These are phyloP conservation scores for Aspergillus asperescens DNA, from an alignment of 495 filamentous ascomycete species.

Conservation along the genomic window DNA sequence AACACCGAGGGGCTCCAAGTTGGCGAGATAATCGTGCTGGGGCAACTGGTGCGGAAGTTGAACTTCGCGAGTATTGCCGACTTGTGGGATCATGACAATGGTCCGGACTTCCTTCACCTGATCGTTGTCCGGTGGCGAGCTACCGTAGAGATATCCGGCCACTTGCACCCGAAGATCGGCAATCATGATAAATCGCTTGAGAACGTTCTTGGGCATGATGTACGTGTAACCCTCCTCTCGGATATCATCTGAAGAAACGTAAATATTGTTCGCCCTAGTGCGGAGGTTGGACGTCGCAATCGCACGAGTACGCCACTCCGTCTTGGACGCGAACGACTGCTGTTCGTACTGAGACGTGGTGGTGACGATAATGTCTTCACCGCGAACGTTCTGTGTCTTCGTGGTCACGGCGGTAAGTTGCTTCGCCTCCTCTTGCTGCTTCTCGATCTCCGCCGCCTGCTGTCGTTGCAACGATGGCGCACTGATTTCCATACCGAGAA, in stretches of 20 bases:
- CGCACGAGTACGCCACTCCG: conserved; percentile 95
- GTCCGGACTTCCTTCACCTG: conserved; percentile 94
- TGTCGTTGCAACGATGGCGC: conserved; percentile 98
- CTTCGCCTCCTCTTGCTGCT: conserved; percentile 94
- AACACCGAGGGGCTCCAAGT: conserved; percentile 85
- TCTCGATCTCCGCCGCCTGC: conserved; percentile 98
- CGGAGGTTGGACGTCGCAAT: conserved; percentile 96
- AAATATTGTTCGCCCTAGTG: conserved; percentile 95
- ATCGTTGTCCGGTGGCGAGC: conserved; percentile 87
- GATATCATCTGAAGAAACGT: conserved; percentile 91
- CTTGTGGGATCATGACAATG: conserved; percentile 96
- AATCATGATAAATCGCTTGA: conserved; percentile 98
- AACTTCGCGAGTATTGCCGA: conserved; percentile 86
- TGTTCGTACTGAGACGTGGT: conserved; percentile 97
- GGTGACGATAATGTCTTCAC: conserved; percentile 97
- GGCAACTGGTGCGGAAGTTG: conserved; percentile 89
- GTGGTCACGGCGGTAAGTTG: conserved; percentile 97
- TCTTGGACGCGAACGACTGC: conserved; percentile 96
- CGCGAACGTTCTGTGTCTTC: conserved; percentile 95
- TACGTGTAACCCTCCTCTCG: conserved; percentile 82
- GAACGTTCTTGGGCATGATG: conserved; percentile 98
- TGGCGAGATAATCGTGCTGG: conserved; percentile 84
- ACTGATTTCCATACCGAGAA: conserved; percentile 99
- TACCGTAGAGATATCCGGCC: conserved; percentile 91
- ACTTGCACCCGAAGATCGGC: conserved; percentile 96